Conservation (phyloP, 345 rosid species). For the Raphanus sativus region DNA sequence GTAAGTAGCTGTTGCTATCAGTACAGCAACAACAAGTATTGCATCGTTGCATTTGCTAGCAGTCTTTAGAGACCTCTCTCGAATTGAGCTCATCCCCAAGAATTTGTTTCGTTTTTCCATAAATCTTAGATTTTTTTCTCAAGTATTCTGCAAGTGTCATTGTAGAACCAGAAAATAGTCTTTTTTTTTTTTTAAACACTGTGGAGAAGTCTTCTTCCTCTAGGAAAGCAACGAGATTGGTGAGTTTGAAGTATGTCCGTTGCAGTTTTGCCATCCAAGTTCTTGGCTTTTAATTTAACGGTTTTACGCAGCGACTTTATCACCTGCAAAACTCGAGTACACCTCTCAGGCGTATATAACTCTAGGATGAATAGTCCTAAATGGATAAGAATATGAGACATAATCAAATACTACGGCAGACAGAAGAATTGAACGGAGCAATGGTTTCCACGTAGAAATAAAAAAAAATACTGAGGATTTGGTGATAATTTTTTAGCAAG, state of each 20-base stretch:
- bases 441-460: too few species aligned
- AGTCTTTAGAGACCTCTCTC: not conserved
- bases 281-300: not conserved
- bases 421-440: too few species aligned
- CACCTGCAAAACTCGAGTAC: not conserved
- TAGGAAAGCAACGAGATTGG: not conserved
- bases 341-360: not conserved
- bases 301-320: not conserved
- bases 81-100: not conserved
- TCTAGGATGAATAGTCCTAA: too few species aligned
- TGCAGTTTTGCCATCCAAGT: constrained; percentile 22
- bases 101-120: not conserved
- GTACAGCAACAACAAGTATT: constrained; percentile 38
- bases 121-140: not conserved
- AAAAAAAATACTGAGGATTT: too few species aligned
- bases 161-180: not conserved
- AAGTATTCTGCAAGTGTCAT: not conserved
- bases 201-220: not conserved
- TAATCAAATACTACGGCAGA: too few species aligned
- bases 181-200: not conserved
- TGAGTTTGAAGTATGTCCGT: constrained; percentile 26
- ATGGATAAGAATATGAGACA: too few species aligned
- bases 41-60: not conserved
- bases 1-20: constrained; percentile 43
- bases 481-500: too few species aligned